Evolutionary conservation across 169 alveolate genomes (phyloP), one percentile per base, ranked within the genome.

Genomic region (Eimeria nieschulzi): DNA sequence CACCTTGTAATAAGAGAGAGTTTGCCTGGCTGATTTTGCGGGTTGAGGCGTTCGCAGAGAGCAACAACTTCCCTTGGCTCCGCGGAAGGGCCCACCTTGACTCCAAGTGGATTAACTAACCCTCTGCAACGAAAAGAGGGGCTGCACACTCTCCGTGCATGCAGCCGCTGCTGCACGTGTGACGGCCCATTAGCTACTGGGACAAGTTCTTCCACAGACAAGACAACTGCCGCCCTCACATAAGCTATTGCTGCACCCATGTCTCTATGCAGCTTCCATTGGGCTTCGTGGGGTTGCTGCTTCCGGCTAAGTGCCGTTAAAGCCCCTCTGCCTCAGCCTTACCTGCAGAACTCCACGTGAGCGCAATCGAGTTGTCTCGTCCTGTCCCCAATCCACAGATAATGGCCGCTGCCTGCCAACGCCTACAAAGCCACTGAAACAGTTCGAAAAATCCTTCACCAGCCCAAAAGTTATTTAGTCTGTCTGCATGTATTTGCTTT

Each of bases 351-450:
- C 71, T 95, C 95, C 21, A 93, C 84, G 85, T 96, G 97, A n/a
- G 96, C 97, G 59, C 80, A 91, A 5, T 94, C 96, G 78, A 93
- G 71, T 51, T 91, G 84, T 21, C 95, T 86, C 19, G 97, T 95
- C 70, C 97, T 92, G 76, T 95, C 96, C 7, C 97, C 97, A 25
- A 96, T 78, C 96, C 97, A 96, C 10, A 95, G 83, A 10, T 94
- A 93, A 76, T 96, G 96, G 51, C 94, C 93, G 72, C 94, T 91
- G 46, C 92, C 61, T 26, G 64, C 83, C 21, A 73, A 64, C 46
- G 80, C 26, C 80, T 71, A 53, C 26, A 71, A 21, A 39, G 56
- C 61, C n/a, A 53, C 55, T 21, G 21, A 72, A 9, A 72, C 56
- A 39, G 26, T 2, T 72, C 55, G 13, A 1, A 54, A 39, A 72